Percentiles rank a stretch among this genome's conserved stretches.
Evolutionary conservation across 805 yeast genomes (phyloP).

Genomic region (Saturnispora galanensis): DNA sequence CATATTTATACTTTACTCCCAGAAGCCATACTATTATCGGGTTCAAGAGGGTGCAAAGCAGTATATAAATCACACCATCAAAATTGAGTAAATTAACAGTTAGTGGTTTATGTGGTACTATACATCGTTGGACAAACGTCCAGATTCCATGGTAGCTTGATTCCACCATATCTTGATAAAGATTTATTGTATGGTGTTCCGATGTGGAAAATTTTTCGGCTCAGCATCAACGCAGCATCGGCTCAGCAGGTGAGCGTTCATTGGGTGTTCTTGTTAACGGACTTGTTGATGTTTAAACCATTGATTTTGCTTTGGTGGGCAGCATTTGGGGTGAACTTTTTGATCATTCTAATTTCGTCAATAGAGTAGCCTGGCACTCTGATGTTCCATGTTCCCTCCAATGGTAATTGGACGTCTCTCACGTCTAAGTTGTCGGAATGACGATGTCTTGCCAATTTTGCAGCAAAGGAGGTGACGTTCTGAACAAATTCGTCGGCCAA

Average conservation of each 20-base stretch:
- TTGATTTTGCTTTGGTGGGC: constrained; percentile 57
- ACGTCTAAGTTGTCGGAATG: constrained; percentile 80
- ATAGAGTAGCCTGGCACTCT: constrained; percentile 87
- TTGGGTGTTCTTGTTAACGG: constrained; percentile 39
- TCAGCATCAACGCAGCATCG: background rate
- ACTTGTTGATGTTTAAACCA: constrained; percentile 56
- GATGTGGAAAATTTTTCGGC: no score
- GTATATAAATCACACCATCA: constrained; percentile 10
- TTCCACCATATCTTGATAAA: background rate
- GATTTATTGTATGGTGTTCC: no score
- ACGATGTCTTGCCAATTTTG: constrained; percentile 90
- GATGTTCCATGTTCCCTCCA: constrained; percentile 91
- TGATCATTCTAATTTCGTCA: constrained; percentile 75
- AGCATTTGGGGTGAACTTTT: constrained; percentile 60
- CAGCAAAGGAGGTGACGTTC: constrained; percentile 86
- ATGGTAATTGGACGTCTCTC: constrained; percentile 81
- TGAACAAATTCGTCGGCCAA: constrained; percentile 93
- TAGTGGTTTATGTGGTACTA: constrained; percentile 4
- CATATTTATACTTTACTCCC: constrained; percentile 1
- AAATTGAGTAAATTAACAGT: constrained; percentile 7
- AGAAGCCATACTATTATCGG: constrained; percentile 11
- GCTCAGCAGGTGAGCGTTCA: no score
- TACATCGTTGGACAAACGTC: background rate
- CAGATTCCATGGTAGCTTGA: background rate
- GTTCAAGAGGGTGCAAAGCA: constrained; percentile 9